Conservation (phyloP, 257 asterid genomes). For the Nicotiana sylvestris region DNA sequence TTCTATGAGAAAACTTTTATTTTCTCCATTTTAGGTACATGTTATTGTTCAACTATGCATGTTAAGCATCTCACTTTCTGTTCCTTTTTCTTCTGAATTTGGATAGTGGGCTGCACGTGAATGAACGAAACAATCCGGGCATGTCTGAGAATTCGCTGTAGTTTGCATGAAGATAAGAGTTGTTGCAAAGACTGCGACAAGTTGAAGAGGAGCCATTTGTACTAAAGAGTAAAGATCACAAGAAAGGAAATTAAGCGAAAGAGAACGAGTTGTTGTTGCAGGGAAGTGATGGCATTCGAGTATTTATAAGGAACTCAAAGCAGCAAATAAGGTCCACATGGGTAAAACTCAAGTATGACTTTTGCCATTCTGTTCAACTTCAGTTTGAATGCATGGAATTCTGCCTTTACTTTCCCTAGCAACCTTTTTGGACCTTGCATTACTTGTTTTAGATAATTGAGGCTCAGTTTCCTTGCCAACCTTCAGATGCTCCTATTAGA, state of each 20-base stretch:
- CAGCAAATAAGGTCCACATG: neutral
- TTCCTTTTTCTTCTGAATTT: constrained; percentile 68
- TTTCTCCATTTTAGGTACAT: neutral
- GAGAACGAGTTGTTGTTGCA: constrained; percentile 23
- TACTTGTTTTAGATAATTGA: neutral
- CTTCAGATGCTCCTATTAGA: neutral
- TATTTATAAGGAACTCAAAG: constrained; percentile 36
- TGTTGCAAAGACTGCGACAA: constrained; percentile 23
- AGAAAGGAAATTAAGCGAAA: constrained; percentile 13
- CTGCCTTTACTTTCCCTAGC: constrained; percentile 18
- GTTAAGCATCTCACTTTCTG: constrained; percentile 46
- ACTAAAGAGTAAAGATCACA: neutral
- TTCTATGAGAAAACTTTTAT: neutral
- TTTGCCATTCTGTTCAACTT: constrained; percentile 19
- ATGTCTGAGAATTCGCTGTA: constrained; percentile 40
- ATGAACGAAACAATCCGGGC: constrained; percentile 54
- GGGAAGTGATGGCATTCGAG: constrained; percentile 11
- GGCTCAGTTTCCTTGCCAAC: constrained; percentile 2
- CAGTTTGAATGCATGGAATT: neutral
- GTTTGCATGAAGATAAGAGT: constrained; percentile 34
- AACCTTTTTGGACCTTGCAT: constrained; percentile 22
- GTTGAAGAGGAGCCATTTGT: constrained; percentile 26
- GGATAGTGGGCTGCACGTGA: constrained; percentile 73
- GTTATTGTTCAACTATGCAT: neutral
- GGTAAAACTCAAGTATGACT: constrained; percentile 26